Base-by-base conservation (phyloP, 2,329 filamentous ascomycete genomes). In the Chaetomium sp. region DNA sequence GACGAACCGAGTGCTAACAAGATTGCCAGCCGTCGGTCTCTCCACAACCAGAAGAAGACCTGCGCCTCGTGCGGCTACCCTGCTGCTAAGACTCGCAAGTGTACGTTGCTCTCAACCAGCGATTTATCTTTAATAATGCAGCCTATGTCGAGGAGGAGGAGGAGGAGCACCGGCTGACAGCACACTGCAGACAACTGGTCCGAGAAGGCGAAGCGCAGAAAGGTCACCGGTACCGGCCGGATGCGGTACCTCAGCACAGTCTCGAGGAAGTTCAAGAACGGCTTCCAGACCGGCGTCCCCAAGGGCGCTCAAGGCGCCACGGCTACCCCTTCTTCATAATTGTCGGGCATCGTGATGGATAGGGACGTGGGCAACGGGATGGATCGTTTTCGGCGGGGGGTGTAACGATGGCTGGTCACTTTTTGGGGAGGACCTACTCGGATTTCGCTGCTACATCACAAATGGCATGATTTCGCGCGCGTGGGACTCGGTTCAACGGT, bases 191-290 rank as follows among this genome's bases (percentile, higher is more conserved):
- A 87, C 87, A 96, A 99, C 89, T 99, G 94, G 94, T 85, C 89
- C 77, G 92, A 97, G 86, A 99, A 99, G 89, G 92, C 91, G 71
- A 97, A 97, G 90, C 85, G 94, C 78, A 95, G 94, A 88, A 97
- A 96, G 91, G 96, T 92, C 73, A 92, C 89, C 75, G 94, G 94
- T 71, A 92, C 90, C 73, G 94, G 94, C 77, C 89, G 94, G 78
- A 94, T 91, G 87, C 86, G 90, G 74, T 89, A 91, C 81, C 84
- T 99, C 75, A 95, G 95, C 84, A 84, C 82, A 71, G 86, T 99
- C 74, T 81, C 91, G 74, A 87, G 94, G 76, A 85, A 85, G 79
- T 96, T 96, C 86, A 90, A 87, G 83, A 99, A 99, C 81, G 91
- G 91, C 70, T 99, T 99, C 89, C 92, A 89, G 81, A 84, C 79